Base-by-base conservation (phyloP, 768 basidiomycete genomes). In the Lactarius hatsudake region DNA sequence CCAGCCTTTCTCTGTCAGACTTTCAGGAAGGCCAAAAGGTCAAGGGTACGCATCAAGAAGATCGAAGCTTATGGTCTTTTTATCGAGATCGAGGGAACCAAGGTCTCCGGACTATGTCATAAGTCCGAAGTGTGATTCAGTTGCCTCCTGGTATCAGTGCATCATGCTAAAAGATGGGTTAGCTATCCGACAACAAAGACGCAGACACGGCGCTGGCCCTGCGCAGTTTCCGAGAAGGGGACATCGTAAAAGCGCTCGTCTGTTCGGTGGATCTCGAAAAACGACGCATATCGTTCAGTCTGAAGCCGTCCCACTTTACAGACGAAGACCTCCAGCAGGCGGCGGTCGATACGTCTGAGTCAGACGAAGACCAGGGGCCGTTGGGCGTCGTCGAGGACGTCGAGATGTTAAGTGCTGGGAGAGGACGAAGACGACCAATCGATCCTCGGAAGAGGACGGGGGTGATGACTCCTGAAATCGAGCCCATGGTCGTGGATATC, bases 11-110 rank as follows among this genome's bases (percentile, higher is more conserved):
- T 13, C 67, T 86, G 10, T 74, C 78, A 40, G 87, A 92, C 75
- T 83, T 96, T 59, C 79, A 81, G 40, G 85, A 87, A 71, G 95
- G 93, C 48, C 89, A 95, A 73, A 94, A 91, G 73, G 82, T 97
- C 38, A 81, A 85, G 42, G 94, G 91, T 6, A n/a, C 79, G 81
- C 30, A 85, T 98, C 64, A 94, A 91, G 76, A 87, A 84, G 69
- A 81, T 96, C 13, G 93, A 96, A 76, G 83, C 86, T 51, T 98
- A 93, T 70, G 96, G 96, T 17, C 81, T 97, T n/a, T 98, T 98
- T 78, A 86, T 99, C 65, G 86, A 88, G 74, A 89, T 98, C 43
- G 85, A 90, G n/a, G 89, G 85, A 20, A 89, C 93, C 0, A 91
- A 89, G 73, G 80, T 98, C 59, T 87, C 84, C 68, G 96, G 96